Base-by-base conservation (phyloP, 257 asterid genomes). In the Pogostemon cablin region DNA sequence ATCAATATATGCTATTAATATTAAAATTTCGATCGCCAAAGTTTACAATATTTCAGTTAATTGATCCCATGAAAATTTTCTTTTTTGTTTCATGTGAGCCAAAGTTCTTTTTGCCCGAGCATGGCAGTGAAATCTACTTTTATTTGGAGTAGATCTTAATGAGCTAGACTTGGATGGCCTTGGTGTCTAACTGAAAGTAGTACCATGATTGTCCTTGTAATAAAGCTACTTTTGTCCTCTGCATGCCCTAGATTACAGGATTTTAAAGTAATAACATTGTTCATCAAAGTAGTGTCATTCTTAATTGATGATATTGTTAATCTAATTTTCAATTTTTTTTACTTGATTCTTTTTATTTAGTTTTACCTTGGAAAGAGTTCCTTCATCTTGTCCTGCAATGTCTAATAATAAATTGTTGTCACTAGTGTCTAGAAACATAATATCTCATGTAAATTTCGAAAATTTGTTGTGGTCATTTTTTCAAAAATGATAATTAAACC, bases 31-130 rank as follows among this genome's bases (percentile, higher is more conserved):
- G 7, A 47, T 42, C 63, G 6, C 20, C n/a, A 20, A 5, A 47
- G 42, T 41, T 41, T 47, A 25, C 10, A 47, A 65, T 76, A 39
- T 59, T 79, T 15, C 72, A 9, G n/a, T 50, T 61, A 68, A 54
- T 47, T 46, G 63, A 63, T 39, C 55, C 48, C 50, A 61, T 62
- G 3, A 15, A 56, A 35, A 20, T 63, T 39, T 46, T 6, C 40
- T 52, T 20, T 70, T 8, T 60, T 6, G 41, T 62, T 39, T 62
- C 75, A 41, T 39, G 10, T 32, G 2, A 55, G 68, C 68, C 58
- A 47, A 61, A 12, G 32, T 64, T 75, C 44, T 20, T 37, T 9
- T 58, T 53, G 3, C 66, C 38, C 25, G 53, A 10, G 54, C 65
- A 63, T 44, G 55, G 43, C 11, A 49, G 53, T 20, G 53, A 9